Evolutionary conservation across 768 basidiomycete species (phyloP).

Genomic region (Suillus discolor): DNA sequence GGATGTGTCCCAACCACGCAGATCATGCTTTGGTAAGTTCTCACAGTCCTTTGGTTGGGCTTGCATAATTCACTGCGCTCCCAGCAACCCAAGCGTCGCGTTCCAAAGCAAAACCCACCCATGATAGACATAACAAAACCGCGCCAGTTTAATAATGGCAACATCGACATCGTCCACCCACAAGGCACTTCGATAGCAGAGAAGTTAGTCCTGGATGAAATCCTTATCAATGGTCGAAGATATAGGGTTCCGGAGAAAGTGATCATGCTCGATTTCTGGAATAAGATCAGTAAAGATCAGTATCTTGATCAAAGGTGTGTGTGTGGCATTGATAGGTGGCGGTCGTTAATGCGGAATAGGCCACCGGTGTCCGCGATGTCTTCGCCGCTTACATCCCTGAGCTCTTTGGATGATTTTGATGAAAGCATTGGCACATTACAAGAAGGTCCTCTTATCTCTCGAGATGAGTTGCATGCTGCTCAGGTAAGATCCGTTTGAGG

Average conservation of each 20-base stretch:
- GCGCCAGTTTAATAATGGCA: conserved; percentile 85
- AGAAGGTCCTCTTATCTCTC: conserved; percentile 31
- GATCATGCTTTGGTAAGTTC: conserved; percentile 77
- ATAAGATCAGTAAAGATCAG: conserved; percentile 60
- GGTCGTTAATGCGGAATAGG: conserved; percentile 7
- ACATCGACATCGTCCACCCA: conserved; percentile 82
- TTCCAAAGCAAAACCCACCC: conserved; percentile 67
- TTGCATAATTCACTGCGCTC: not conserved
- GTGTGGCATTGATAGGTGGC: not conserved
- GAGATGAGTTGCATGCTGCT: conserved; percentile 59
- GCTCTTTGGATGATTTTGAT: conserved; percentile 67
- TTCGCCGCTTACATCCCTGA: conserved; percentile 74
- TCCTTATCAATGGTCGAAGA: conserved; percentile 83
- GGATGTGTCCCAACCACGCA: conserved; percentile 99
- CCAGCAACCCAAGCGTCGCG: conserved; percentile 78
- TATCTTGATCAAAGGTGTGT: conserved; percentile 46
- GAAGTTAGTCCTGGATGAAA: conserved; percentile 73
- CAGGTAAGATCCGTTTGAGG: conserved; percentile 43
- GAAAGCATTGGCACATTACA: conserved; percentile 28
- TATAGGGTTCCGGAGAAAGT: conserved; percentile 93
- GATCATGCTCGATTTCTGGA: conserved; percentile 96
- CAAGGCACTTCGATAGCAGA: conserved; percentile 49
- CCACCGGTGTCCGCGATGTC: conserved; percentile 50
- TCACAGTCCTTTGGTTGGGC: not conserved
- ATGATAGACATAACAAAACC: conserved; percentile 78